phyloP scores from a whole-genome alignment of 768 basidiomycete species.

The Calocybe gangraenosa region DNA sequence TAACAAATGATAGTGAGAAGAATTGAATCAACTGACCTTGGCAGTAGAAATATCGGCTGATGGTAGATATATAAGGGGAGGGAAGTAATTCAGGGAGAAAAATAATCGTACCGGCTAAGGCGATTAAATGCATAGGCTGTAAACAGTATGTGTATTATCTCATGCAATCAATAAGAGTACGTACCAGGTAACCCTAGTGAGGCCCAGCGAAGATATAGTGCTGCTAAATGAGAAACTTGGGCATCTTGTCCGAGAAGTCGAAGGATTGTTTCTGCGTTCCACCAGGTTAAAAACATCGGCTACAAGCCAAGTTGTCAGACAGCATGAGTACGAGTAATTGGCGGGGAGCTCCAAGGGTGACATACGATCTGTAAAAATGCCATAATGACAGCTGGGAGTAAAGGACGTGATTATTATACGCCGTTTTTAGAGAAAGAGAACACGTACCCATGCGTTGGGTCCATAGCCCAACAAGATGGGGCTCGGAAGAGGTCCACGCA shows the following conservation, averaged over 20 bases:
- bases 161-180: constrained; percentile 4
- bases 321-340: constrained; percentile 3
- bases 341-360: constrained; percentile 9
- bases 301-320: constrained; percentile 26
- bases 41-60: constrained; percentile 75
- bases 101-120: constrained; percentile 35
- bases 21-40: constrained; percentile 46
- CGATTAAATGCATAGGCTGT: constrained; percentile 47
- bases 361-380: constrained; percentile 55
- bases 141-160: neutral
- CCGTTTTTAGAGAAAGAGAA: neutral
- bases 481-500: constrained; percentile 89
- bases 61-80: constrained; percentile 1
- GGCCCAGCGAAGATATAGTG: constrained; percentile 71
- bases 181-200: constrained; percentile 73
- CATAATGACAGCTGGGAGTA: constrained; percentile 55
- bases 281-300: constrained; percentile 70
- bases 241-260: constrained; percentile 74
- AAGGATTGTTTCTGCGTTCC: constrained; percentile 76
- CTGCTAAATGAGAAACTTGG: constrained; percentile 76
- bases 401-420: constrained; percentile 3
- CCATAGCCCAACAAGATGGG: constrained; percentile 86
- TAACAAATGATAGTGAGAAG: constrained; percentile 1
- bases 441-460: constrained; percentile 78
- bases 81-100: constrained; percentile 1